These are phyloP conservation scores for Rhytidiadelphus loreus DNA, from an alignment of 225 moss, liverwort and hornwort genomes.

Conservation along the genomic window DNA sequence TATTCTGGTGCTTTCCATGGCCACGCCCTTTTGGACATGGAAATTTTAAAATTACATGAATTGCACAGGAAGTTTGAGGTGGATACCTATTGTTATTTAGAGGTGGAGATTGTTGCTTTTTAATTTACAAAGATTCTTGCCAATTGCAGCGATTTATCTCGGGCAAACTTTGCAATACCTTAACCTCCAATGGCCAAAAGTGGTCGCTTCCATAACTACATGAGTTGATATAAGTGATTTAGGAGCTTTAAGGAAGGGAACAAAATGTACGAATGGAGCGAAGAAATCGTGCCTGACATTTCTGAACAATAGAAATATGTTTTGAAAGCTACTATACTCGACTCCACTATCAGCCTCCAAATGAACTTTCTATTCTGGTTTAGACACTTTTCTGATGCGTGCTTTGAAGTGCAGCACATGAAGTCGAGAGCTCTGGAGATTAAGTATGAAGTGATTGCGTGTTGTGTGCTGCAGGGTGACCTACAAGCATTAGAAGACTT, in stretches of 20 bases:
- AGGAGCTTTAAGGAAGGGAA: not conserved
- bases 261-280: not conserved
- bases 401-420: not conserved
- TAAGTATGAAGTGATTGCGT: not conserved
- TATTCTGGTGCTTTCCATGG: not conserved
- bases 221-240: not conserved
- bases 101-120: not conserved
- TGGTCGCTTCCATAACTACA: not conserved
- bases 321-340: not conserved
- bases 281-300: not conserved
- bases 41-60: not conserved
- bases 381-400: not conserved
- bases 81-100: not conserved
- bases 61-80: not conserved
- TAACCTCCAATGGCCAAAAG: too few species aligned
- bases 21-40: not conserved
- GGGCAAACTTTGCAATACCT: not conserved
- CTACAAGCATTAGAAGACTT: slow-evolving; percentile 84
- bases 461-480: slow-evolving; percentile 35
- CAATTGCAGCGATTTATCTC: not conserved
- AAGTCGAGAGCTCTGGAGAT: not conserved
- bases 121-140: not conserved
- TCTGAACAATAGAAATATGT: not conserved
- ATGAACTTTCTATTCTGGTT: not conserved
- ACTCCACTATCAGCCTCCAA: not conserved